These are phyloP conservation scores for Scheffersomyces segobiensis DNA, from an alignment of 1,139 yeast species.

Conservation along the genomic window DNA sequence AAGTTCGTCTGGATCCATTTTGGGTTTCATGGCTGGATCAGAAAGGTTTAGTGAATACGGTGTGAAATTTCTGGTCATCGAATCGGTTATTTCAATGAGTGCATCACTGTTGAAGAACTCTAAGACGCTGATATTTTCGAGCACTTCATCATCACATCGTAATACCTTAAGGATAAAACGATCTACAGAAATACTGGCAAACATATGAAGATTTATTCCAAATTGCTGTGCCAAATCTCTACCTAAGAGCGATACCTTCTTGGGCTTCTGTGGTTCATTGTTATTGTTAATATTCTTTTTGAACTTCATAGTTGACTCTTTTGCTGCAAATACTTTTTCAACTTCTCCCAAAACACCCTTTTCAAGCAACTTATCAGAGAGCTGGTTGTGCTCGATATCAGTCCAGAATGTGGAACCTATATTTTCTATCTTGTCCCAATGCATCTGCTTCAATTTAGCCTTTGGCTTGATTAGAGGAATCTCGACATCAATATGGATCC, in stretches of 20 bases:
- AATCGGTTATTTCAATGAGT: constrained; percentile 68
- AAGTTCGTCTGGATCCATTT: constrained; percentile 59
- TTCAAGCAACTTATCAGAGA: constrained; percentile 57
- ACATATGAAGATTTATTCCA: constrained; percentile 88
- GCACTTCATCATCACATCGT: constrained; percentile 68
- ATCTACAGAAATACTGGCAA: constrained; percentile 59
- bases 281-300: constrained; percentile 21
- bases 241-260: constrained; percentile 64
- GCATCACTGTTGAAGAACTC: constrained; percentile 82
- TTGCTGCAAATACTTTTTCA: constrained; percentile 73
- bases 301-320: constrained; percentile 49
- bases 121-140: constrained; percentile 67
- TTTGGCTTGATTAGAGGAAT: constrained; percentile 46
- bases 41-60: constrained; percentile 68
- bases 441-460: constrained; percentile 82
- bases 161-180: constrained; percentile 67
- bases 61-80: constrained; percentile 61
- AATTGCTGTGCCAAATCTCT: constrained; percentile 81
- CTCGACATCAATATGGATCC: constrained; percentile 4
- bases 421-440: constrained; percentile 83
- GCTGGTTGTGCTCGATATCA: constrained; percentile 47
- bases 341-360: constrained; percentile 79
- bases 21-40: constrained; percentile 41
- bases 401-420: constrained; percentile 83
- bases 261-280: constrained; percentile 28